These are phyloP conservation scores for Geranium brycei DNA, from an alignment of 345 rosid genomes.

Conservation along the genomic window DNA sequence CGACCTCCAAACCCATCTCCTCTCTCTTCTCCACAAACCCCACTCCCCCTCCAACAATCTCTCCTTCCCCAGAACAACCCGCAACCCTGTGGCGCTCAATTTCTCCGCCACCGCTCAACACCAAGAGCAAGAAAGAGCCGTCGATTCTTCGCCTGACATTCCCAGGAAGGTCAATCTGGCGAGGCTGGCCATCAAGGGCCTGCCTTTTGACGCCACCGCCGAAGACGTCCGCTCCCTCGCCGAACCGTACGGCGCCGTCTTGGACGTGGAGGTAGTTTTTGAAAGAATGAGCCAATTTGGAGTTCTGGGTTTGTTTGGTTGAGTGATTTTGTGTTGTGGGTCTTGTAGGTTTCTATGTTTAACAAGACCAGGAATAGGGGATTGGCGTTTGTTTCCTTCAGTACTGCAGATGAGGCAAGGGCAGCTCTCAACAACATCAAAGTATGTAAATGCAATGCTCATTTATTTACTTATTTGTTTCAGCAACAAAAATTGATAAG, in stretches of 20 bases:
- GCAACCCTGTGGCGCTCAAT: no score
- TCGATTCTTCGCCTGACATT: no score
- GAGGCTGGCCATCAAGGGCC: conserved; percentile 57
- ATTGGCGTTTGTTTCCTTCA: conserved; percentile 66
- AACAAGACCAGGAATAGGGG: conserved; percentile 59
- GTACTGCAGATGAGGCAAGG: conserved; percentile 61
- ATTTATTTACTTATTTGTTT: no score
- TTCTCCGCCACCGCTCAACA: no score
- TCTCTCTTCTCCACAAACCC: no score
- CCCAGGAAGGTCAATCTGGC: conserved; percentile 25
- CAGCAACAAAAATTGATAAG: no score
- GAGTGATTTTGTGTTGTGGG: neutral
- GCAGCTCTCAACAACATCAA: conserved; percentile 50
- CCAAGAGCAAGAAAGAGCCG: no score
- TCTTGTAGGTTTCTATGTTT: conserved; percentile 64
- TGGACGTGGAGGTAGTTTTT: conserved; percentile 59
- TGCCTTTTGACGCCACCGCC: conserved; percentile 60
- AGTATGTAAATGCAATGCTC: neutral
- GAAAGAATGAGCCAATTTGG: neutral
- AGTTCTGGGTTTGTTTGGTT: neutral
- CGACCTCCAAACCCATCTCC: no score
- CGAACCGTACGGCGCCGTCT: conserved; percentile 51
- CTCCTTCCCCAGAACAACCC: no score
- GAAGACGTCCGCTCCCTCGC: conserved; percentile 76
- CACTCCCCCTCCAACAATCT: no score